Conservation (phyloP, 257 asterid genomes). For the Salvia splendens region DNA sequence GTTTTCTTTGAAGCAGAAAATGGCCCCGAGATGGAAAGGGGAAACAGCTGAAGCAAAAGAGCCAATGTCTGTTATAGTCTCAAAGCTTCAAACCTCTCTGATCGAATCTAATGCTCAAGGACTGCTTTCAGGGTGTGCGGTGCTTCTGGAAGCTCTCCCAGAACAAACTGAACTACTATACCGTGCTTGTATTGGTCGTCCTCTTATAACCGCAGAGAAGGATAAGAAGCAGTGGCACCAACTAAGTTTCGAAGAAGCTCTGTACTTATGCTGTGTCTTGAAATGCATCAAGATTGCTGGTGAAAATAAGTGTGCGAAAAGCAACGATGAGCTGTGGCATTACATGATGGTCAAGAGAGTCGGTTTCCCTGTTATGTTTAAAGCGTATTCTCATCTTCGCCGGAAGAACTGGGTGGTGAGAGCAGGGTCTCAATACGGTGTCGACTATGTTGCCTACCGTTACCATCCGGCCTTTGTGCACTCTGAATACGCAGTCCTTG, state of each 20-base stretch:
- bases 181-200: constrained; percentile 69
- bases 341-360: constrained; percentile 44
- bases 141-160: constrained; percentile 60
- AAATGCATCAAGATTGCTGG: constrained; percentile 62
- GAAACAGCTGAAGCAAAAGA: constrained; percentile 45
- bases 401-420: constrained; percentile 81
- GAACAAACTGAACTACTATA: constrained; percentile 58
- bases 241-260: constrained; percentile 69
- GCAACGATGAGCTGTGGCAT: constrained; percentile 54
- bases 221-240: constrained; percentile 65
- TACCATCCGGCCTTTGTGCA: constrained; percentile 87
- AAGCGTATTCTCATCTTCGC: constrained; percentile 78
- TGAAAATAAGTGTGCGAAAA: constrained; percentile 35
- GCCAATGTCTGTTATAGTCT: constrained; percentile 49
- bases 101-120: constrained; percentile 50
- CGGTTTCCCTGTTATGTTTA: constrained; percentile 44
- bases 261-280: constrained; percentile 51
- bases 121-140: constrained; percentile 50
- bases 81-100: constrained; percentile 59
- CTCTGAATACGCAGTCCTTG: constrained; percentile 78
- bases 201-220: constrained; percentile 50
- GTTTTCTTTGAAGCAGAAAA: constrained; percentile 22
- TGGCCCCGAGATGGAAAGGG: constrained; percentile 56
- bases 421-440: constrained; percentile 72
- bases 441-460: constrained; percentile 78